Evolutionary conservation across 257 asterid genomes (phyloP), one percentile per base, ranked within the genome.

Genomic region (Solanum pimpinellifolium): DNA sequence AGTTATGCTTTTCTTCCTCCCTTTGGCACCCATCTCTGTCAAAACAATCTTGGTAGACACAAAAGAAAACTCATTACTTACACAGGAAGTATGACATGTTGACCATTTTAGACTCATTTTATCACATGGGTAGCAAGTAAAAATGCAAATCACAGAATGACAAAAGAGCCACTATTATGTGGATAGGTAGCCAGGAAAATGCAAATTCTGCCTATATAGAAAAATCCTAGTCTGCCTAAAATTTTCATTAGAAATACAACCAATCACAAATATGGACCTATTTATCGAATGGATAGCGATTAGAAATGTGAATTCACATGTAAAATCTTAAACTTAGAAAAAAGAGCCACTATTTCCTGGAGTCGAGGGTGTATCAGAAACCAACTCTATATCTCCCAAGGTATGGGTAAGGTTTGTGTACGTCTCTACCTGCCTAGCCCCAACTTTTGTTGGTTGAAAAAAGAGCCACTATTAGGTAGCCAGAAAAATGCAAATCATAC

Each of bases 21-120:
- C 93, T 83, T 93, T 93, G 15, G 78, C 77, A 41, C 92, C 94
- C 95, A 93, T 93, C 42, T 84, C 88, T 60, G 84, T 83, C 60
- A 27, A 78, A 78, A 78, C 29, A 14, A 46, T 27, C 42, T 78
- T 15, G 15, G 41, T 78, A 46, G 37, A 77, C 5, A 39, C 60
- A 46, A 46, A 44, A 46, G 11, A 15, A 46, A 25, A 27, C 13
- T 4, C 41, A 78, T 46, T 46, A 44, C 41, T 27, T 14, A 2
- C 41, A n/a, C 9, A 5, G 25, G 16, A 77, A 77, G 27, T 25
- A 44, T 77, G 12, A 77, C 62, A 77, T 25, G 8, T n/a, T n/a
- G 7, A 77, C 62, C 23, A 78, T 46, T 76, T 15, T 78, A n/a
- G 25, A 78, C 27, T 39, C 25, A 78, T 46, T 46, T 46, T 27